Base-by-base conservation (phyloP, 495 filamentous ascomycete species). In the Penicillium daleae region DNA sequence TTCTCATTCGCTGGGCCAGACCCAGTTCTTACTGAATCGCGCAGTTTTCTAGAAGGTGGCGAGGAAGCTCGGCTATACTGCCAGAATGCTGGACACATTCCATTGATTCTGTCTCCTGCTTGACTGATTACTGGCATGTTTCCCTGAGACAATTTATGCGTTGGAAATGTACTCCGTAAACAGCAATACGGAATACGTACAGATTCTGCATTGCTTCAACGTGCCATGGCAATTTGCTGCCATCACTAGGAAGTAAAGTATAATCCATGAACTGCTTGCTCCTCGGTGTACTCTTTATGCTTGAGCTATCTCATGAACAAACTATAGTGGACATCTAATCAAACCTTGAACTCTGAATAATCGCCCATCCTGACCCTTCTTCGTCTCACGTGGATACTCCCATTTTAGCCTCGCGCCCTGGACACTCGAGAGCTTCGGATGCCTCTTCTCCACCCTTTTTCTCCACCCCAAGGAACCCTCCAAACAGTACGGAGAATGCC, bases 1-100 rank as follows among this genome's bases (percentile, higher is more conserved):
- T 52, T 67, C 60, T 69, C 63, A 71, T 71, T 69, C 61, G 69
- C 32, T 56, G 33, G 24, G 44, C 24, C 40, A 39, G 65, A 66
- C 63, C 65, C 63, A 64, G 37, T 21, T 7, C 21, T 68, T 60
- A 66, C 68, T 68, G 24, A 21, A 63, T 63, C 39, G 17, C 70
- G 63, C 33, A 73, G 56, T 24, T 60, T 73, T 73, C 70, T 69
- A 73, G 70, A 73, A 73, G 58, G 64, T 70, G 63, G 68, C 56
- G 62, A 71, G 60, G 54, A 50, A 57, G 54, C 62, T 61, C 57
- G 69, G 60, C 64, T 66, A 61, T 48, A 22, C 42, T 48, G 15
- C 21, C 60, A 51, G 31, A 13, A 51, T 35, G 24, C 24, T 19
- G 52, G 44, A 44, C 12, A 57, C 65, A 67, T 67, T 27, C 65